These are phyloP conservation scores for Aureococcus anophagefferens DNA, from an alignment of 108 stramenopile species.

Conservation along the genomic window DNA sequence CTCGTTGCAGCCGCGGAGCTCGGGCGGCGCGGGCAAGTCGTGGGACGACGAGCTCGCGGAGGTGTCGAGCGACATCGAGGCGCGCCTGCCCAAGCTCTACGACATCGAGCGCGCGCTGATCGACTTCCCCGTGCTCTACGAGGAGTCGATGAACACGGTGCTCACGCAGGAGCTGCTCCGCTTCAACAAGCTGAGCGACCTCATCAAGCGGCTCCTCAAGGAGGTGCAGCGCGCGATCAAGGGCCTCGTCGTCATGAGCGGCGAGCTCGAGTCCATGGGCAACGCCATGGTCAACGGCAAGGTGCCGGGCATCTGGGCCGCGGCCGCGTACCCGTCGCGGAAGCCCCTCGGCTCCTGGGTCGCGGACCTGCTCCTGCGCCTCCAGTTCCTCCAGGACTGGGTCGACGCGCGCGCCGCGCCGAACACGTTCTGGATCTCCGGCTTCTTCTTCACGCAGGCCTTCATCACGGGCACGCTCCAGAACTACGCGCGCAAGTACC, in stretches of 20 bases:
- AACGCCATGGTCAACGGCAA: conserved; percentile 45
- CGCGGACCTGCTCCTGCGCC: conserved; percentile 37
- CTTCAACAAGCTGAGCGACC: conserved; percentile 41
- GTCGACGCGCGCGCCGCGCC: conserved; percentile 28
- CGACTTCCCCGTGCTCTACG: conserved; percentile 49
- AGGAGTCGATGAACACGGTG: conserved; percentile 59
- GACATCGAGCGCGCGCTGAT: conserved; percentile 50
- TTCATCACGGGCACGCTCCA: conserved; percentile 59
- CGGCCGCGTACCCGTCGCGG: conserved; percentile 44
- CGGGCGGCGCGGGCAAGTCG: conserved; percentile 39
- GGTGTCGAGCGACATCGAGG: conserved; percentile 40
- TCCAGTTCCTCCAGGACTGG: conserved; percentile 40
- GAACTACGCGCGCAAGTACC: conserved; percentile 50
- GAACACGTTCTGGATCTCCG: conserved; percentile 43
- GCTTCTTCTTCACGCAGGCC: conserved; percentile 57
- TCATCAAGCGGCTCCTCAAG: conserved; percentile 23
- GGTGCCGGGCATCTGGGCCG: conserved; percentile 42
- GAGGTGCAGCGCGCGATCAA: conserved; percentile 49
- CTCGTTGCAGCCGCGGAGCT: conserved; percentile 40
- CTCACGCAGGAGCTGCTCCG: conserved; percentile 52
- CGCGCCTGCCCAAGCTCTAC: conserved; percentile 31
- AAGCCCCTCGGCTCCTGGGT: conserved; percentile 58
- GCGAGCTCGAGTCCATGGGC: conserved; percentile 52
- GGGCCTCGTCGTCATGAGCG: conserved; percentile 53
- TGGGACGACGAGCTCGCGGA: conserved; percentile 42